Percentiles rank a stretch among this genome's conserved stretches.
phyloP scores from a whole-genome alignment of 202 grass and related monocot genomes.

The Dendrocalamus latiflorus region DNA sequence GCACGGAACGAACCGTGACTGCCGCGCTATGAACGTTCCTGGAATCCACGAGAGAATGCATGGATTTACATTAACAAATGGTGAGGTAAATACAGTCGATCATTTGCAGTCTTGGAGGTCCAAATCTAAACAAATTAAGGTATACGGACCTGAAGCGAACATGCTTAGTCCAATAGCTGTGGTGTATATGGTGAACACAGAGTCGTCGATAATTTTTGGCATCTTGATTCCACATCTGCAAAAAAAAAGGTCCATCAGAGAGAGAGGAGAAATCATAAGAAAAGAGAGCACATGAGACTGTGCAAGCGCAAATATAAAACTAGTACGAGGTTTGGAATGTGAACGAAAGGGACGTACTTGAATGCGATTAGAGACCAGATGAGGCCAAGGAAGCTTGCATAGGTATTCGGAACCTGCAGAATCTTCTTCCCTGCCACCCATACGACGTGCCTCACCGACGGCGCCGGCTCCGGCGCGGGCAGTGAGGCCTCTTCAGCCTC shows the following conservation, averaged over 20 bases:
- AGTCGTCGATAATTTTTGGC: constrained; percentile 63
- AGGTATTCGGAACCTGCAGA: constrained; percentile 60
- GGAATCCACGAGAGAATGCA: background rate
- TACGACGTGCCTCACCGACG: constrained; percentile 30
- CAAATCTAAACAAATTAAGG: background rate
- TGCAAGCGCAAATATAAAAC: background rate
- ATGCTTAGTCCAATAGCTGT: constrained; percentile 78
- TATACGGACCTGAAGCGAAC: constrained; percentile 58
- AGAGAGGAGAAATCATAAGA: background rate
- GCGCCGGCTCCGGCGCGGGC: background rate
- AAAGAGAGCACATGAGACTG: background rate
- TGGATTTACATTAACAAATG: background rate
- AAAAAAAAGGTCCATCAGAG: background rate
- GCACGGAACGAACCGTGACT: constrained; percentile 58
- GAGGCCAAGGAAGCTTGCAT: constrained; percentile 75
- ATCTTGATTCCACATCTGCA: constrained; percentile 54
- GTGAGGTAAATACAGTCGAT: background rate
- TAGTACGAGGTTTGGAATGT: background rate
- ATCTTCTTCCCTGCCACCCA: constrained; percentile 65
- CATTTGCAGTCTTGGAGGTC: background rate
- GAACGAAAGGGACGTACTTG: constrained; percentile 44
- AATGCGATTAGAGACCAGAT: constrained; percentile 70
- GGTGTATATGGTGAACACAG: constrained; percentile 45
- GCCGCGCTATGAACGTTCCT: constrained; percentile 83
- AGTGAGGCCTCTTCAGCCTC: background rate